A percentile compares a stretch with the other conserved stretches of the same genome.
Evolutionary conservation across 495 filamentous ascomycete species (phyloP).

Genomic region (Neurospora sp.): DNA sequence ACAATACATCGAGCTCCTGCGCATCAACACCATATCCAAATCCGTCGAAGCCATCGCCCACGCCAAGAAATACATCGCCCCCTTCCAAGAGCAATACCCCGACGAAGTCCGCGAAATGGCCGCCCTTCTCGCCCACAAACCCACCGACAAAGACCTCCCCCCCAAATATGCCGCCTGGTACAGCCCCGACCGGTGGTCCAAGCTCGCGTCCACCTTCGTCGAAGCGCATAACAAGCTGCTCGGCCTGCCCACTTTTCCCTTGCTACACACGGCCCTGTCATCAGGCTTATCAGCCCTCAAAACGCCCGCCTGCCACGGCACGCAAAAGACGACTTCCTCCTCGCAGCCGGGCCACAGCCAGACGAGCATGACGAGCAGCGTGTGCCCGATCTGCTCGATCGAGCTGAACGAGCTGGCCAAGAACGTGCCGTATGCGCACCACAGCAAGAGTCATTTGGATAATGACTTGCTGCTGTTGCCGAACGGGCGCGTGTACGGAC

Average conservation of each 20-base stretch:
- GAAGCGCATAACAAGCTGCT: slow-evolving; percentile 79
- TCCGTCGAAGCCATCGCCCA: slow-evolving; percentile 68
- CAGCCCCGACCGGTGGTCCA: slow-evolving; percentile 57
- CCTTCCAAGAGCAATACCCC: slow-evolving; percentile 56
- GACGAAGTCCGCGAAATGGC: slow-evolving; percentile 61
- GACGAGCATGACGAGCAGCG: slow-evolving; percentile 29
- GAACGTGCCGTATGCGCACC: slow-evolving; percentile 85
- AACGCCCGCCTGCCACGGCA: slow-evolving; percentile 77
- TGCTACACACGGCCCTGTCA: slow-evolving; percentile 85
- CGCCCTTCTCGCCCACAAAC: slow-evolving; percentile 65
- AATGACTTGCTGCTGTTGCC: slow-evolving; percentile 84
- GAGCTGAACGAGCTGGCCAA: slow-evolving; percentile 87
- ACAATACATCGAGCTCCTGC: slow-evolving; percentile 85
- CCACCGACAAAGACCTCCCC: slow-evolving; percentile 37
- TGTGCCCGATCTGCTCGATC: slow-evolving; percentile 91
- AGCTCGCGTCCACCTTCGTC: slow-evolving; percentile 74
- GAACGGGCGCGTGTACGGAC: slow-evolving; percentile 78
- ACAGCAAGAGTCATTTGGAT: slow-evolving; percentile 75
- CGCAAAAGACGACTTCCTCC: slow-evolving; percentile 5
- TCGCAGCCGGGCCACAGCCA: slow-evolving; percentile 17
- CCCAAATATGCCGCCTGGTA: slow-evolving; percentile 48
- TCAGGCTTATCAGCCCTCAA: slow-evolving; percentile 92
- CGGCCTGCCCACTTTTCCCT: slow-evolving; percentile 68
- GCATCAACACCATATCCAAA: slow-evolving; percentile 48
- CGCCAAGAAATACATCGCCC: slow-evolving; percentile 67